Percentiles rank a stretch among this genome's conserved stretches.
These are phyloP conservation scores for Pseudofabraea citricarpa DNA, from an alignment of 2,329 filamentous ascomycete species.

Conservation along the genomic window DNA sequence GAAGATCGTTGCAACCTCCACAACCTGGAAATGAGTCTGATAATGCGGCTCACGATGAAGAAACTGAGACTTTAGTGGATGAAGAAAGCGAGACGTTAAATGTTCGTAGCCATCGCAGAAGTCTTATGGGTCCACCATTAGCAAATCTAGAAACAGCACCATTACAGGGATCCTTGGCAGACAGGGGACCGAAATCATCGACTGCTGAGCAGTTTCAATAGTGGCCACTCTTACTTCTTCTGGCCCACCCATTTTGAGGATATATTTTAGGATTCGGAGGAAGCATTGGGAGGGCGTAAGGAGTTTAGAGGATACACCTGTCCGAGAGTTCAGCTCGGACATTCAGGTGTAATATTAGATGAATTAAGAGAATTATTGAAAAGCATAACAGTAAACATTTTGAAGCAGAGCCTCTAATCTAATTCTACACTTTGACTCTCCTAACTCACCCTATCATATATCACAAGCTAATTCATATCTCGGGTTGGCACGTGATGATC, in stretches of 20 bases:
- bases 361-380: slow-evolving; percentile 1
- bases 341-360: slow-evolving; percentile 11
- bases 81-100: slow-evolving; percentile 53
- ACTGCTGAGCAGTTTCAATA: slow-evolving; percentile 19
- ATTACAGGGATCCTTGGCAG: slow-evolving; percentile 26
- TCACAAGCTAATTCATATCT: too few species aligned
- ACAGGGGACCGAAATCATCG: slow-evolving; percentile 8
- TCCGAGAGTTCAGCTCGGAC: too few species aligned
- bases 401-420: too few species aligned
- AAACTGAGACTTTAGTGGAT: slow-evolving; percentile 33
- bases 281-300: slow-evolving; percentile 24
- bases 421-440: too few species aligned
- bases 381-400: too few species aligned
- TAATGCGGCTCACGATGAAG: slow-evolving; percentile 26
- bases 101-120: slow-evolving; percentile 47
- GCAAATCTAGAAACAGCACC: slow-evolving; percentile 46
- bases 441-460: too few species aligned
- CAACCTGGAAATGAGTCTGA: slow-evolving; percentile 20
- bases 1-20: slow-evolving; percentile 31
- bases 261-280: slow-evolving; percentile 13
- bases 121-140: slow-evolving; percentile 41
- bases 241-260: too few species aligned
- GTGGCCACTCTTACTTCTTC: too few species aligned
- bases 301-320: slow-evolving; percentile 16
- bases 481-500: too few species aligned